A percentile compares a stretch with the other conserved stretches of the same genome.
Conservation (phyloP, 164 flowering plant species). For the Magnolia officinalis region DNA sequence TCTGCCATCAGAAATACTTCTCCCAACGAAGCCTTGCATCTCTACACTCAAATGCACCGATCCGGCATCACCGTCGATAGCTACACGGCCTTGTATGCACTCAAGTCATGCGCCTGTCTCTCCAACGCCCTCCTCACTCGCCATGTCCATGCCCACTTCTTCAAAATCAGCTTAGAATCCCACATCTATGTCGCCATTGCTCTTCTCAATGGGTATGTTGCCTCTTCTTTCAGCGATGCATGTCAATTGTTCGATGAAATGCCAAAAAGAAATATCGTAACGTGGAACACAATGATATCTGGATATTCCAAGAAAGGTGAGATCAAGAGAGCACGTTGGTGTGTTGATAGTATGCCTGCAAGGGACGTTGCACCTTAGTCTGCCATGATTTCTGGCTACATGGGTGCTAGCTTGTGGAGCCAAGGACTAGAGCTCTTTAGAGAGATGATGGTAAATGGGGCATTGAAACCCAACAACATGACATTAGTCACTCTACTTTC, state of each 20-base stretch:
- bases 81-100: constrained; percentile 41
- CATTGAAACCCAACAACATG: constrained; percentile 41
- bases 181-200: constrained; percentile 54
- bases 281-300: constrained; percentile 64
- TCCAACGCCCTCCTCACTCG: constrained; percentile 28
- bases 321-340: constrained; percentile 27
- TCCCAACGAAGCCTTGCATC: constrained; percentile 35
- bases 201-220: constrained; percentile 33
- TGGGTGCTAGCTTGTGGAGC: constrained; percentile 25
- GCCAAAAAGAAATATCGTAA: constrained; percentile 42
- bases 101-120: constrained; percentile 39
- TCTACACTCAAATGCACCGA: constrained; percentile 50
- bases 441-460: constrained; percentile 33
- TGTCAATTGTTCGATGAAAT: constrained; percentile 59
- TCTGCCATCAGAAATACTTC: constrained; percentile 39
- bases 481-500: constrained; percentile 37
- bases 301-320: constrained; percentile 42
- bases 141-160: constrained; percentile 47
- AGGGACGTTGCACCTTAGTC: constrained; percentile 55
- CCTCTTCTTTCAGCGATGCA: constrained; percentile 31
- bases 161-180: constrained; percentile 39
- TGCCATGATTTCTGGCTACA: constrained; percentile 53
- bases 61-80: constrained; percentile 35
- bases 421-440: constrained; percentile 40
- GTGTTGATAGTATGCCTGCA: constrained; percentile 42